Base-by-base conservation (phyloP, 2,329 filamentous ascomycete genomes). In the Metarhizium sp. region DNA sequence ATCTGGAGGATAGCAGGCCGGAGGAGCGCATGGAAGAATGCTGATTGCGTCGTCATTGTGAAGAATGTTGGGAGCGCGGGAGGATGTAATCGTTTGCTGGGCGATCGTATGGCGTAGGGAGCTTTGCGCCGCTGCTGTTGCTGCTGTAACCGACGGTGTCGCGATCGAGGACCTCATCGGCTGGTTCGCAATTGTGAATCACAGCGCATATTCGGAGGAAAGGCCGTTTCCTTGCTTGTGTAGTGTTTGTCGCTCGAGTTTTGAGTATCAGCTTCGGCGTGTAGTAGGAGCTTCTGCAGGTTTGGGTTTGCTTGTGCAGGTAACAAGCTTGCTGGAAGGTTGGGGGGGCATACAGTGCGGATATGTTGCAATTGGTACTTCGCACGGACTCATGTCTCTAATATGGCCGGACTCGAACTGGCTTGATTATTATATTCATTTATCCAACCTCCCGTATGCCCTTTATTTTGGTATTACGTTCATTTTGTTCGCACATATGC, bases 1-100 rank as follows among this genome's bases (percentile, higher is more conserved):
- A 95, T 92, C 72, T 96, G 91, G 56, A 97, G 83, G 58, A 96
- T 83, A 50, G 86, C 86, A 2, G 92, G 92, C 46, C 91, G 90
- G 56, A 97, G 79, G 60, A 96, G 85, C 58, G 88, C 86, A 71
- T 90, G 86, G 73, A 77, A 80, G 55, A 80, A 70, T n/a, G 75
- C 69, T 10, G 73, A 70, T 3, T 74, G 75, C 59, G 71, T 72
- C 63, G 71, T 71, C 76, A 79, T 80, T 48, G 57, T 69, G 56
- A 57, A n/a, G 42, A 20, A 18, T 18, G 18, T 11, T 20, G 13
- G 6, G 18, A 45, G 40, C 30, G 51, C 34, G 18, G 29, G 50
- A 18, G 25, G 40, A 42, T 25, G 38, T 45, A 8, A 16, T 4
- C n/a, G 42, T 45, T 18, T 6, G 42, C 14, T 10, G 13, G 13